Base-by-base conservation (phyloP, 176 grass and related monocot genomes). In the Lolium rigidum region DNA sequence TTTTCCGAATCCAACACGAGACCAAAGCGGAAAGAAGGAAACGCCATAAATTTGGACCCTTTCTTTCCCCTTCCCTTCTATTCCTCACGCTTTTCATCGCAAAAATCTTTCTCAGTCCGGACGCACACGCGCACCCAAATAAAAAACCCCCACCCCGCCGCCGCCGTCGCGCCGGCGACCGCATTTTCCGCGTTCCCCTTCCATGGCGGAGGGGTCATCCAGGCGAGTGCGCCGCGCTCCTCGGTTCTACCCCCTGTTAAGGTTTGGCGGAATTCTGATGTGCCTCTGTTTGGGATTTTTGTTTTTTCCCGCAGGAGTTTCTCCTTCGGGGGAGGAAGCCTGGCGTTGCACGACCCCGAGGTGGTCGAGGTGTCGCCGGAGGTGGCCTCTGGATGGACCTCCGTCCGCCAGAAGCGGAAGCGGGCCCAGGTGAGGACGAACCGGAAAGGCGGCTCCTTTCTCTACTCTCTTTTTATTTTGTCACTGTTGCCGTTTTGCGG, bases 331-430 rank as follows among this genome's bases (percentile, higher is more conserved):
- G 78, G 80, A 16, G 78, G 80, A 16, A 52, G 74, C 46, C 25
- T 84, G 72, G 65, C 18, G 24, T 17, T 43, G 73, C 67, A 80
- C n/a, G 82, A 94, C 65, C 61, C 74, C 12, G 93, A 92, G 31
- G 62, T 92, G 15, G 52, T 90, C 66, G 90, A 94, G 90, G 57
- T 92, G 10, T 52, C 87, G 16, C 37, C 85, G 68, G 85, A 88
- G 77, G 71, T 43, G 1, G 77, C 52, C 16, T 80, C 67, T 1
- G 51, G 44, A 20, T 88, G 90, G 93, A 65, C 22, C 50, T 70
- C 92, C 35, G 61, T 14, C 37, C 78, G 88, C 82, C 79, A 79
- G 81, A 92, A 92, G 78, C 85, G 74, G 74, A 92, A 90, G 82
- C 58, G 90, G 59, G 22, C 50, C 21, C 90, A 89, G 87, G 93